Percentiles rank a stretch among this genome's conserved stretches.
Evolutionary conservation across 768 basidiomycete species (phyloP).

Genomic region (Suillus discolor): DNA sequence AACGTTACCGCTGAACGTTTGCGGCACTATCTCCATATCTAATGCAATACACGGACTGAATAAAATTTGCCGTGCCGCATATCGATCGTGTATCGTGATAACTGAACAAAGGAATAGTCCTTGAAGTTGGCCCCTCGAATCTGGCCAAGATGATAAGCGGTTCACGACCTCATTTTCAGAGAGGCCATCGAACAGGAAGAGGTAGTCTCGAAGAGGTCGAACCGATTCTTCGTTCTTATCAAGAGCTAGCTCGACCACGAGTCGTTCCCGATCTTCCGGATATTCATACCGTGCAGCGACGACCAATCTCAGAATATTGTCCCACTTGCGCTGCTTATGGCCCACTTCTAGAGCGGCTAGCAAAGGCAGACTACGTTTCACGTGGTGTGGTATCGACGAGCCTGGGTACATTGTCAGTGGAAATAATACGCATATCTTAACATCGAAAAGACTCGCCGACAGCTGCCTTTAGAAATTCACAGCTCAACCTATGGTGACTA

Average conservation of each 20-base stretch:
- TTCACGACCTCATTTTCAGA: background rate
- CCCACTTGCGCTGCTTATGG: background rate
- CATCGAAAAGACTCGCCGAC: background rate
- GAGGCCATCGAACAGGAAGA: background rate
- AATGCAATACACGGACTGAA: background rate
- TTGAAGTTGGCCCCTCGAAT: background rate
- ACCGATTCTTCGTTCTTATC: background rate
- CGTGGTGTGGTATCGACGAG: background rate
- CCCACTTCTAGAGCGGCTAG: background rate
- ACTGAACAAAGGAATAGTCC: background rate
- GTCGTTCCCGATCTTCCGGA: background rate
- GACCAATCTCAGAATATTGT: background rate
- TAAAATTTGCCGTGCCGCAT: background rate
- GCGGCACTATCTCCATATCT: background rate
- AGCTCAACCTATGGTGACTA: conserved; percentile 1
- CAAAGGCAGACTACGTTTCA: conserved; percentile 1
- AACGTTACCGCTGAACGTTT: background rate
- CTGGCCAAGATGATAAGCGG: background rate
- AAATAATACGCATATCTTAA: background rate
- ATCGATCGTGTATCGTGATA: background rate
- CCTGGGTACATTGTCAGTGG: background rate
- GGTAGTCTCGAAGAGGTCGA: conserved; percentile 2
- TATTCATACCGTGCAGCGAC: background rate
- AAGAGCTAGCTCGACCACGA: background rate
- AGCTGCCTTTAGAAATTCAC: background rate